phyloP scores from a whole-genome alignment of 2,329 filamentous ascomycete genomes.

The Reticulascus tulasneorum region DNA sequence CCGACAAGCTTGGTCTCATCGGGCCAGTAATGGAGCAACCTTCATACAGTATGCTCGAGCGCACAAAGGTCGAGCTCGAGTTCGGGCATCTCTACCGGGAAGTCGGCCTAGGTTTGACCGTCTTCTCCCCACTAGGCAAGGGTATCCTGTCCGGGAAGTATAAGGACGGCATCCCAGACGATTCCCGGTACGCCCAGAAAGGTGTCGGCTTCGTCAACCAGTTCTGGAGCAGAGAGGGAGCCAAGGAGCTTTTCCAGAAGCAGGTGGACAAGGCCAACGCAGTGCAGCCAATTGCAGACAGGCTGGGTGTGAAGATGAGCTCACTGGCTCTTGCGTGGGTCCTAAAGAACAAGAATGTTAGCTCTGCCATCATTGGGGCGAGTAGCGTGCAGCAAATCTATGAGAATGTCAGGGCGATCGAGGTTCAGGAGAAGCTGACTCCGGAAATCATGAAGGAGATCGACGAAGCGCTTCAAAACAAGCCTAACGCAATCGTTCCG shows the following conservation, averaged over 20 bases:
- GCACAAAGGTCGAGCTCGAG: slow-evolving; percentile 61
- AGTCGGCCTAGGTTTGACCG: slow-evolving; percentile 57
- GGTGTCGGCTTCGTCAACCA: slow-evolving; percentile 53
- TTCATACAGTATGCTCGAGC: slow-evolving; percentile 59
- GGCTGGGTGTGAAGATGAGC: slow-evolving; percentile 54
- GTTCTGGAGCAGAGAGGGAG: slow-evolving; percentile 44
- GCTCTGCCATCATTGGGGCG: slow-evolving; percentile 58
- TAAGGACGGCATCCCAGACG: slow-evolving; percentile 56
- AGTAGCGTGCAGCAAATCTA: slow-evolving; percentile 55
- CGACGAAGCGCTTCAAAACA: slow-evolving; percentile 55
- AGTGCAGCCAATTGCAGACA: slow-evolving; percentile 60
- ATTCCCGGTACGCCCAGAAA: slow-evolving; percentile 53
- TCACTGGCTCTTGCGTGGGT: slow-evolving; percentile 60
- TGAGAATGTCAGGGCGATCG: slow-evolving; percentile 54
- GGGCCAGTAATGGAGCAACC: slow-evolving; percentile 65
- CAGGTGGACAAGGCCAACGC: slow-evolving; percentile 57
- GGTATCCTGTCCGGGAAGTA: slow-evolving; percentile 66
- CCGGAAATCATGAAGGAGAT: slow-evolving; percentile 57
- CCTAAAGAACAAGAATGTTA: slow-evolving; percentile 57
- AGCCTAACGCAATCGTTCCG: slow-evolving; percentile 40
- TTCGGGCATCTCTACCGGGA: slow-evolving; percentile 58
- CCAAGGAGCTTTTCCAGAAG: slow-evolving; percentile 49
- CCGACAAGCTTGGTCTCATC: slow-evolving; percentile 57
- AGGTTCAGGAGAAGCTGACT: slow-evolving; percentile 51
- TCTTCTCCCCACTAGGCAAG: slow-evolving; percentile 54